Percentiles rank a stretch among this genome's conserved stretches.
Evolutionary conservation across 2,329 filamentous ascomycete genomes (phyloP).

Genomic region (Cercospora brassicicola): DNA sequence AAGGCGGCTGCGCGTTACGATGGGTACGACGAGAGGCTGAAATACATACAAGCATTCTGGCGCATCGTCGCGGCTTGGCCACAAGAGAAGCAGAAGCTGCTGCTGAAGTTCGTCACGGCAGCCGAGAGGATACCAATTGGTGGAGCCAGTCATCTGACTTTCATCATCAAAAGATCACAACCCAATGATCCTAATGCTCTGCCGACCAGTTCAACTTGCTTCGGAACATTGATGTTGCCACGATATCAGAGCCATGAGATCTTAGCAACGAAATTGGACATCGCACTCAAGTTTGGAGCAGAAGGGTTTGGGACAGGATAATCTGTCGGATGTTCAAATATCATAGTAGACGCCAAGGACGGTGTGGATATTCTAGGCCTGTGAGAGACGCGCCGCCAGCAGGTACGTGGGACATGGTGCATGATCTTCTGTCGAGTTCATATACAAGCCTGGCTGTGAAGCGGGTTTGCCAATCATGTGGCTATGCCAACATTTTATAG

Average conservation of each 20-base stretch:
- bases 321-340: constrained; percentile 4
- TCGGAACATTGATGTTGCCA: constrained; percentile 81
- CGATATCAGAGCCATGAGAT: constrained; percentile 73
- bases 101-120: constrained; percentile 94
- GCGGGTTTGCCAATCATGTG: background rate
- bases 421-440: background rate
- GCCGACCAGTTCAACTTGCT: constrained; percentile 90
- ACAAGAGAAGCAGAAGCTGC: constrained; percentile 67
- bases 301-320: constrained; percentile 69
- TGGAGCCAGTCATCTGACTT: constrained; percentile 77
- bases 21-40: constrained; percentile 70
- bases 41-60: constrained; percentile 80
- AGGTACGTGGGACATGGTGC: background rate
- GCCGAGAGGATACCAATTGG: constrained; percentile 87
- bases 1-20: constrained; percentile 74
- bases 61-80: constrained; percentile 68
- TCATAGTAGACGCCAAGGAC: no score
- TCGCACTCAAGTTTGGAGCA: constrained; percentile 80
- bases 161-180: constrained; percentile 77
- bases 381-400: background rate
- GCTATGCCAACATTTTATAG: background rate
- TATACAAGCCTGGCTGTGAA: background rate
- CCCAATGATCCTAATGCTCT: constrained; percentile 60
- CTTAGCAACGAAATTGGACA: constrained; percentile 70
- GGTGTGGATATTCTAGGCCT: no score